These are phyloP conservation scores for Paspalum vaginatum DNA, from an alignment of 176 grass and related monocot genomes.

Conservation along the genomic window DNA sequence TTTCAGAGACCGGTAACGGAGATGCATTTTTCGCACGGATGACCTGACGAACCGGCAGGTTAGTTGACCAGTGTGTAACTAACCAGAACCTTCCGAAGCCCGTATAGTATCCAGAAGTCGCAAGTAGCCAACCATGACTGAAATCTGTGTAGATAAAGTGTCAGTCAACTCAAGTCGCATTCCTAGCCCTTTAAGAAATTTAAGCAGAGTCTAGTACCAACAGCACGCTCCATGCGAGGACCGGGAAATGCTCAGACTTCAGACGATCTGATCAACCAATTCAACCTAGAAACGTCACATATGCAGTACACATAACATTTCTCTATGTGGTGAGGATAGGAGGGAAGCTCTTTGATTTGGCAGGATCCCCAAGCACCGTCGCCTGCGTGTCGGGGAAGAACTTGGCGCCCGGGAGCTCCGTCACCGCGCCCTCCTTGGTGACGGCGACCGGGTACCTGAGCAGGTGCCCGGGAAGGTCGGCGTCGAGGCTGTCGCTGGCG, in stretches of 20 bases:
- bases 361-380: constrained; percentile 43
- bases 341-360: constrained; percentile 48
- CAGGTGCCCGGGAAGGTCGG: constrained; percentile 85
- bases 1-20: neutral
- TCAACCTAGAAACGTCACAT: constrained; percentile 2
- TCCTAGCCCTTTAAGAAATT: neutral
- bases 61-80: neutral
- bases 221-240: neutral
- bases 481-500: constrained; percentile 42
- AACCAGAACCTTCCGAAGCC: neutral
- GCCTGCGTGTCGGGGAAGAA: constrained; percentile 73
- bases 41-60: neutral
- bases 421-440: constrained; percentile 50
- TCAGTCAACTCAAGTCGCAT: constrained; percentile 18
- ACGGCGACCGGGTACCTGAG: constrained; percentile 68
- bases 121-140: constrained; percentile 5
- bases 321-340: constrained; percentile 78
- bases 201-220: constrained; percentile 11
- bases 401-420: constrained; percentile 65
- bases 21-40: neutral
- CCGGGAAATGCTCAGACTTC: neutral
- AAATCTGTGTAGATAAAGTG: neutral
- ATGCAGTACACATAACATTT: neutral
- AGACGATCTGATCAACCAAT: neutral
- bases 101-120: constrained; percentile 22